Conservation (phyloP, 108 stramenopile species). For the Epithemia pelagica region DNA sequence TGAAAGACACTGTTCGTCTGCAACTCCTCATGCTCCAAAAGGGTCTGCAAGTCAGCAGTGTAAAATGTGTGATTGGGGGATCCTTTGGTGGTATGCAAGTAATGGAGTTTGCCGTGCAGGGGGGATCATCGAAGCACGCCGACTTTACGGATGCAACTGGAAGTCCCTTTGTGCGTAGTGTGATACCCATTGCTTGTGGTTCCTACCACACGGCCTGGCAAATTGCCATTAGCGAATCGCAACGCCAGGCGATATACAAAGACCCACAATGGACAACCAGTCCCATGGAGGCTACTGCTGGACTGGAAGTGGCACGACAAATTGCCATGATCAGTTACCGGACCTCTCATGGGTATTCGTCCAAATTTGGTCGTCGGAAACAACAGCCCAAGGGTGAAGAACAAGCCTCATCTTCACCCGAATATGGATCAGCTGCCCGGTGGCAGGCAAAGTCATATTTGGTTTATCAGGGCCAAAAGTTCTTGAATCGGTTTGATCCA, state of each 20-base stretch:
- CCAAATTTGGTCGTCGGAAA: slow-evolving; percentile 73
- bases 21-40: slow-evolving; percentile 72
- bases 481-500: slow-evolving; percentile 85
- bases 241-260: slow-evolving; percentile 91
- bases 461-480: slow-evolving; percentile 89
- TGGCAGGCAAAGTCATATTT: slow-evolving; percentile 88
- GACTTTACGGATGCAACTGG: slow-evolving; percentile 8
- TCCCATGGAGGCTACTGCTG: slow-evolving; percentile 54
- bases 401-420: slow-evolving; percentile 19
- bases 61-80: slow-evolving; percentile 90
- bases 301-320: slow-evolving; percentile 85
- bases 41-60: slow-evolving; percentile 51
- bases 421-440: slow-evolving; percentile 49
- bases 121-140: slow-evolving; percentile 22
- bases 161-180: slow-evolving; percentile 63
- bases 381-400: slow-evolving; percentile 25
- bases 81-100: slow-evolving; percentile 95
- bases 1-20: slow-evolving; percentile 83
- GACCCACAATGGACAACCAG: slow-evolving; percentile 82
- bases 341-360: slow-evolving; percentile 68
- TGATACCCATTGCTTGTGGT: slow-evolving; percentile 87
- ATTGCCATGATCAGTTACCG: slow-evolving; percentile 92
- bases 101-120: slow-evolving; percentile 87
- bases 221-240: slow-evolving; percentile 86
- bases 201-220: slow-evolving; percentile 92